Evolutionary conservation across 2,329 filamentous ascomycete species (phyloP), one percentile per base, ranked within the genome.

Genomic region (Trichoderma cornu-damae): DNA sequence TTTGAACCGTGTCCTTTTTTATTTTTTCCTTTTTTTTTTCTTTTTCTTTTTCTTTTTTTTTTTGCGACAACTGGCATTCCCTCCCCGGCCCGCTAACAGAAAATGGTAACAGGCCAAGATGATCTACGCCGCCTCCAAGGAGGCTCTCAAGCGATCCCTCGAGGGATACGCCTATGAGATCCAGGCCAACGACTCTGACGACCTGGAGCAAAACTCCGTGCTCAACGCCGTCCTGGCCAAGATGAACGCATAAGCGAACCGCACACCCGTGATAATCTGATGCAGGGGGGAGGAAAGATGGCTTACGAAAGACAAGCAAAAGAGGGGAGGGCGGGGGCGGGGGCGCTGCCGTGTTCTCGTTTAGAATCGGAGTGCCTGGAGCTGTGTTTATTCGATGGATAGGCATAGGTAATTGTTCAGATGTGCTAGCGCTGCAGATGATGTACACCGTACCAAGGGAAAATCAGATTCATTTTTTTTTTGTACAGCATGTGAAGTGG

Each of bases 51-150:
- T n/a, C n/a, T n/a, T n/a, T n/a, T n/a, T n/a, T n/a, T n/a, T n/a
- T 37, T 18, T 32, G 9, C 6, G 6, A 9, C n/a, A 32, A 43
- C 38, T 43, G 50, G n/a, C 8, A 12, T 26, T 28, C 3, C 20
- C 18, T 55, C 24, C 18, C 7, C 22, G 11, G 24, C 18, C 7
- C 22, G 11, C 43, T 57, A 8, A 46, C 44, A 22, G 4, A 11
- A 18, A 48, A 12, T 63, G 28, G n/a, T n/a, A 24, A 58, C 65
- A 91, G 89, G 81, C 87, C 75, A 91, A 91, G 81, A 94, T 94
- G 89, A 82, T 91, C 74, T 94, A 93, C 80, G 88, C 89, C 67
- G 89, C 89, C 52, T 94, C 89, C 75, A 94, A 93, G 79, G 88
- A 92, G 68, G 87, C 88, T 60, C 82, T 94, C 65, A 93, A 91